phyloP scores from a whole-genome alignment of 345 rosid species.

The Acer campestre region DNA sequence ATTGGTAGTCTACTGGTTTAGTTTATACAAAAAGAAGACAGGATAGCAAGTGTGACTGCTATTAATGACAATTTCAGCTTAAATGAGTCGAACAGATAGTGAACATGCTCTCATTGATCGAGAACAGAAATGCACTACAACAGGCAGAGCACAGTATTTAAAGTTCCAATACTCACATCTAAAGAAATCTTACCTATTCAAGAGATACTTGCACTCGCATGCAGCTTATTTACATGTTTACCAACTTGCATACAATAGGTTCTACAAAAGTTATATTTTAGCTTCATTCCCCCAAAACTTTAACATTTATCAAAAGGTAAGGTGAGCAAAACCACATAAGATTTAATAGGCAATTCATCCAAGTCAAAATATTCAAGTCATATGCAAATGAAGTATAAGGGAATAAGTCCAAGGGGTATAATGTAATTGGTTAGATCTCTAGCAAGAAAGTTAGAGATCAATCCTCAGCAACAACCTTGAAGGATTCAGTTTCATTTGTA shows the following conservation, averaged over 20 bases:
- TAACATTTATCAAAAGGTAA: not conserved
- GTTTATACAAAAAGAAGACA: not conserved
- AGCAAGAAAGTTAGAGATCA: not conserved
- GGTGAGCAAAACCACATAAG: not conserved
- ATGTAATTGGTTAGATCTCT: not conserved
- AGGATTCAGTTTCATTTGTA: not conserved
- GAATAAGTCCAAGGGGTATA: not conserved
- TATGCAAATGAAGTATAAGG: not conserved
- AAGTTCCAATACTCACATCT: not conserved
- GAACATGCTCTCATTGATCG: not conserved
- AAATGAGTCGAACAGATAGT: not conserved
- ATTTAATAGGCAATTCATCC: not conserved
- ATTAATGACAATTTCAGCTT: not conserved
- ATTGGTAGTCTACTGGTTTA: not conserved
- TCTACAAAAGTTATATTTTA: not conserved
- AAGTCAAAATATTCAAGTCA: slow-evolving; percentile 7
- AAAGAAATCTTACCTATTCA: not conserved
- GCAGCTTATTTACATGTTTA: not conserved
- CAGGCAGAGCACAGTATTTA: not conserved
- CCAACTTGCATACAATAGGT: not conserved
- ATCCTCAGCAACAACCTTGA: not conserved
- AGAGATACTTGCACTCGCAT: not conserved
- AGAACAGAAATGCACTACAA: not conserved
- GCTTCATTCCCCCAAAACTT: not conserved
- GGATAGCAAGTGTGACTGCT: not conserved